These are phyloP conservation scores for Saccharomycopsis hybrid DNA, from an alignment of 1,139 yeast genomes.

Conservation along the genomic window DNA sequence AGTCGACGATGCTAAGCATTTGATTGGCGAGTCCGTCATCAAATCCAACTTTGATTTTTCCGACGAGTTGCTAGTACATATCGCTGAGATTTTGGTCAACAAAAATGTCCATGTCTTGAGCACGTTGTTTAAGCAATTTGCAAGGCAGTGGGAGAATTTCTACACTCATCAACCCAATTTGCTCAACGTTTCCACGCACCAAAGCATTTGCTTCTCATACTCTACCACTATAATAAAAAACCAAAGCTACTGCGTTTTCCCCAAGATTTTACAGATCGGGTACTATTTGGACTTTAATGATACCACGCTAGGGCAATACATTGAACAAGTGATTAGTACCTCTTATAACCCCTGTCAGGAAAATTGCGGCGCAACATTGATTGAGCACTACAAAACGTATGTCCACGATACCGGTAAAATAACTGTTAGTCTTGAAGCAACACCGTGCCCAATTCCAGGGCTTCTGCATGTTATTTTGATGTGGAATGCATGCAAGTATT, in stretches of 20 bases:
- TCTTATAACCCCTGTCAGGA: constrained; percentile 61
- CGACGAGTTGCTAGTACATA: background rate
- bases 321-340: constrained; percentile 71
- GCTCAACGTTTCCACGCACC: constrained; percentile 61
- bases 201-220: constrained; percentile 68
- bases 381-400: constrained; percentile 78
- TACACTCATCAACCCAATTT: constrained; percentile 35
- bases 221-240: constrained; percentile 78
- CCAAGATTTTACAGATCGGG: constrained; percentile 73
- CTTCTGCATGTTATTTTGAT: constrained; percentile 63
- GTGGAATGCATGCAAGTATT: constrained; percentile 87
- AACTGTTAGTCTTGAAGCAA: constrained; percentile 65
- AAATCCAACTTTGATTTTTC: background rate
- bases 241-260: constrained; percentile 91
- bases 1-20: background rate
- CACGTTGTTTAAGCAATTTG: constrained; percentile 19
- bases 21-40: background rate
- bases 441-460: constrained; percentile 49
- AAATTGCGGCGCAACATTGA: constrained; percentile 64
- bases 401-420: constrained; percentile 85
- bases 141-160: constrained; percentile 58
- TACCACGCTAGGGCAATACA: constrained; percentile 82
- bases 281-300: constrained; percentile 81
- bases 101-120: background rate
- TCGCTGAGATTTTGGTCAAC: background rate